Conservation (phyloP, 148 eudicot genomes). For the Rhododendron ovatum region DNA sequence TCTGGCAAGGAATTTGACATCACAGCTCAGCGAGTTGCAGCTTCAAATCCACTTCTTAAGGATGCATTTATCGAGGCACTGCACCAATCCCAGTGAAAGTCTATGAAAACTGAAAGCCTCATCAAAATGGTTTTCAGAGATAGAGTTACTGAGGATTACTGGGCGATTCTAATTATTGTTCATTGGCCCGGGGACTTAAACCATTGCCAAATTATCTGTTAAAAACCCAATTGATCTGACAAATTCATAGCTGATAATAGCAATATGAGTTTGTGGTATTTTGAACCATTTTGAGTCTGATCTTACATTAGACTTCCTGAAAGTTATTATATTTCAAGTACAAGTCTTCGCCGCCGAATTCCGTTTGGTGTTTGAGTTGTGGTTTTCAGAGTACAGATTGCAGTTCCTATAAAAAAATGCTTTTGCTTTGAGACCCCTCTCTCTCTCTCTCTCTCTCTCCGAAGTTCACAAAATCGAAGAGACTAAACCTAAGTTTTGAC, state of each 20-base stretch:
- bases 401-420: background rate
- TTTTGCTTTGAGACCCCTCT: background rate
- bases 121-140: background rate
- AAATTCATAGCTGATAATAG: background rate
- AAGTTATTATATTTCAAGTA: background rate
- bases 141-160: background rate
- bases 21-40: constrained; percentile 18
- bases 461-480: background rate
- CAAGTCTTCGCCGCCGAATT: background rate
- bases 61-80: constrained; percentile 19
- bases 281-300: background rate
- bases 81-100: constrained; percentile 11
- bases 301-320: background rate
- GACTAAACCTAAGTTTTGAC: background rate
- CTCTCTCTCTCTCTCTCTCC: background rate
- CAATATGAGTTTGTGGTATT: background rate
- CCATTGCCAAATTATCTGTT: constrained; percentile 7
- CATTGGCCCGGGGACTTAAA: background rate
- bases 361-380: background rate
- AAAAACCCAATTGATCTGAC: background rate
- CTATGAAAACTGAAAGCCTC: constrained; percentile 4
- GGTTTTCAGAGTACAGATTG: background rate
- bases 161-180: background rate
- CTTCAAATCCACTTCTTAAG: constrained; percentile 21
- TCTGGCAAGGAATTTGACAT: constrained; percentile 23